These are phyloP conservation scores for Zygosaccharomyces kombuchaensis DNA, from an alignment of 805 yeast species.

Conservation along the genomic window DNA sequence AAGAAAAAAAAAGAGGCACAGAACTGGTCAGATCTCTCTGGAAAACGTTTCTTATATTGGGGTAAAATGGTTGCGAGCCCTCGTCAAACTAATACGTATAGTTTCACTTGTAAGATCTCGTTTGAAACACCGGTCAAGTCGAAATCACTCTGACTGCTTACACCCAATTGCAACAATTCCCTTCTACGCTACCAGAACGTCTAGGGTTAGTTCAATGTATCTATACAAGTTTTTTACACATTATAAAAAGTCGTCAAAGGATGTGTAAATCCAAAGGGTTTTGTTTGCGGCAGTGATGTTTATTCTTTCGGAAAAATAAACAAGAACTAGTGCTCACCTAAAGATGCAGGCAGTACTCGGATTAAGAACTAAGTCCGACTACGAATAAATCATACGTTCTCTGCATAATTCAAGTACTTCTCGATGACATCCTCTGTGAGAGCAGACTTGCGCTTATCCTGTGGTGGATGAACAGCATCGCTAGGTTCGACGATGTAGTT, in stretches of 20 bases:
- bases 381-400: slow-evolving; percentile 2
- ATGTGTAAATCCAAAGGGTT: background rate
- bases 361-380: background rate
- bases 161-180: background rate
- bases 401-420: slow-evolving; percentile 27
- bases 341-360: background rate
- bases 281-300: background rate
- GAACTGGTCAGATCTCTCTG: background rate
- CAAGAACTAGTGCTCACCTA: slow-evolving; percentile 1
- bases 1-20: background rate
- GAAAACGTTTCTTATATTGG: background rate
- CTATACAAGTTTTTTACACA: background rate
- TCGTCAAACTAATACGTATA: background rate
- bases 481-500: slow-evolving; percentile 11
- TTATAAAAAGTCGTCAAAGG: background rate
- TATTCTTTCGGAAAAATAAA: background rate
- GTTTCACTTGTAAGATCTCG: background rate
- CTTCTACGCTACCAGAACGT: slow-evolving; percentile 4
- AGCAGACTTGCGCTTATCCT: slow-evolving; percentile 5
- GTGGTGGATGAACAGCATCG: slow-evolving; percentile 1
- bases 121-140: background rate
- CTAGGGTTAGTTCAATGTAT: background rate
- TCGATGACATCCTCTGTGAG: slow-evolving; percentile 24
- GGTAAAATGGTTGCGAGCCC: background rate
- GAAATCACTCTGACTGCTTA: background rate